Conservation (phyloP, 441 rosid genomes). For the Brassica hybrid region DNA sequence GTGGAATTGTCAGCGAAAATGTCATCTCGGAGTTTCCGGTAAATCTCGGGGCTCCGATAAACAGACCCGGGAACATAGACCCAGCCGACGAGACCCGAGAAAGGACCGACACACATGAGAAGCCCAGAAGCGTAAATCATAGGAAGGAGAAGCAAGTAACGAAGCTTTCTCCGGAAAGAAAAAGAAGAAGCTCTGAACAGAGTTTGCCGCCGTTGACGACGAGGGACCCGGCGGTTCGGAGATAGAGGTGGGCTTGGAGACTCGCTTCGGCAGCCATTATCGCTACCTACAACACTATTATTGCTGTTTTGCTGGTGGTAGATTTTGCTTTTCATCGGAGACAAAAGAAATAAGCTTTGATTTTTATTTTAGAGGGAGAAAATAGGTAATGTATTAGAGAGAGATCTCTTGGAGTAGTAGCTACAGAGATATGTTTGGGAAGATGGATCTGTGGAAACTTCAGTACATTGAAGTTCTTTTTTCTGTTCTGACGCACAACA, state of each 20-base stretch:
- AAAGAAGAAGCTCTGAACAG: constrained; percentile 57
- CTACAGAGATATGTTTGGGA: constrained; percentile 19
- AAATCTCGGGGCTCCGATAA: constrained; percentile 78
- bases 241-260: constrained; percentile 84
- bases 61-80: constrained; percentile 67
- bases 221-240: constrained; percentile 52
- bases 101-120: constrained; percentile 84
- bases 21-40: constrained; percentile 70
- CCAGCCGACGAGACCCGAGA: constrained; percentile 62
- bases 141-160: constrained; percentile 64
- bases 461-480: constrained; percentile 26
- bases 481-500: constrained; percentile 28
- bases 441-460: constrained; percentile 37
- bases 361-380: not conserved
- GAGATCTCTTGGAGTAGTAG: constrained; percentile 28
- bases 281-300: constrained; percentile 36
- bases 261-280: constrained; percentile 55
- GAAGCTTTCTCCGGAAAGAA: constrained; percentile 61
- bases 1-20: constrained; percentile 72
- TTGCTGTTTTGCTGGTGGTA: constrained; percentile 42
- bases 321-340: constrained; percentile 53
- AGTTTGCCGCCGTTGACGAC: constrained; percentile 62
- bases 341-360: constrained; percentile 10
- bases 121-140: constrained; percentile 73
- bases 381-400: constrained; percentile 17